Base-by-base conservation (phyloP, 2,329 filamentous ascomycete genomes). In the Colletotrichum viniferum region DNA sequence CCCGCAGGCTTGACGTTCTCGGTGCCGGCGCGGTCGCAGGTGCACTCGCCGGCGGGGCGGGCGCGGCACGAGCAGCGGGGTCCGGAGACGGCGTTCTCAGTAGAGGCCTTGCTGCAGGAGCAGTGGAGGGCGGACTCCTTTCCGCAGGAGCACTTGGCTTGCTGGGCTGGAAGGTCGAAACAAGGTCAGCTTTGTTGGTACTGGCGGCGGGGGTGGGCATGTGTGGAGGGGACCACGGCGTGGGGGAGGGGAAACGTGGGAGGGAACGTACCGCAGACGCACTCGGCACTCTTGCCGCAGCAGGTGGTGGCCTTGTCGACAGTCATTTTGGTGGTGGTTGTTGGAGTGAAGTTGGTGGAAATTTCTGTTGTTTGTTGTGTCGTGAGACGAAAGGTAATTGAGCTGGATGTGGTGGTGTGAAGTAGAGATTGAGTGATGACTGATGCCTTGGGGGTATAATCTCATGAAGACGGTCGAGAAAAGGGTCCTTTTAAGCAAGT, bases 111-210 rank as follows among this genome's bases (percentile, higher is more conserved):
- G 81, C 92, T 92, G 87, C 96, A 98, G 77, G 89, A 94, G 91
- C 96, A 98, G 84, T 96, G 90, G 64, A 98, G 92, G 65, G 96
- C 96, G 5, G 92, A 91, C 83, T 97, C 91, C 88, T 98, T 92
- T 82, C 96, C 96, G 84, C 96, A 98, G 18, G 95, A 97, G 91
- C 96, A 98, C 76, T 89, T 93, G 10, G 92, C 92, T 85, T 93
- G 89, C 80, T 91, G 85, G 79, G 91, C 92, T 91, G 69, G 71
- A 7, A 18, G 30, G 30, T 60, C 43, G 10, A 13, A 52, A 38
- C 9, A 36, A n/a, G 21, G 64, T 76, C 34, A 76, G 73, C 24
- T 43, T 58, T 24, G 5, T 36, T 60, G 73, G 56, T 30, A 65
- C 10, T 26, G 24, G 24, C 7, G 24, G 9, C 21, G 34, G 21